Evolutionary conservation across 805 yeast species (phyloP).

Genomic region (Sugiyamaella qingdaonensis): DNA sequence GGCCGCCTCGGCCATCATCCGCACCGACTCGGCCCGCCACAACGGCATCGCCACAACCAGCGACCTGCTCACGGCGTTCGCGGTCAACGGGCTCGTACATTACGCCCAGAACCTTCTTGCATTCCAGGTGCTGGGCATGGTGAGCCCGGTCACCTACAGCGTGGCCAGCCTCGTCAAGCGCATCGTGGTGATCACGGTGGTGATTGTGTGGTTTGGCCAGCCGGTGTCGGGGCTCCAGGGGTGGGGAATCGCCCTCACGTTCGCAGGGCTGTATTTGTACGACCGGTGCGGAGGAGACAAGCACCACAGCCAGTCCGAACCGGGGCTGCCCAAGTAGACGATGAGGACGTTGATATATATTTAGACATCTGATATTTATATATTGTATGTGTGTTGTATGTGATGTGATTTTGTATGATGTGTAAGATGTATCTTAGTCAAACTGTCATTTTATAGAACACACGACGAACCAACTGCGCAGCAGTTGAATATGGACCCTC

Average conservation of each 20-base stretch:
- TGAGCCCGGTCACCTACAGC: constrained; percentile 81
- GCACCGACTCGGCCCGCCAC: neutral
- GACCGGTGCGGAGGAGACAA: constrained; percentile 39
- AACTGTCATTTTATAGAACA: too few species aligned
- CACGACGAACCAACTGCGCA: too few species aligned
- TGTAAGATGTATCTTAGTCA: too few species aligned
- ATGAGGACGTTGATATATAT: too few species aligned
- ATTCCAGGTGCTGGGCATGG: constrained; percentile 71
- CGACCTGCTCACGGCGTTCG: constrained; percentile 39
- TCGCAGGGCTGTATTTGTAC: constrained; percentile 38
- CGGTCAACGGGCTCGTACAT: constrained; percentile 70
- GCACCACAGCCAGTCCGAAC: constrained; percentile 15
- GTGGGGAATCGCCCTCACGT: constrained; percentile 40
- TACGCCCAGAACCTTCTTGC: constrained; percentile 77
- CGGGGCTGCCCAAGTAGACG: constrained; percentile 18
- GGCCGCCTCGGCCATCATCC: neutral
- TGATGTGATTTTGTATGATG: too few species aligned
- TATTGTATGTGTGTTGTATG: too few species aligned
- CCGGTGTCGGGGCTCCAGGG: constrained; percentile 35
- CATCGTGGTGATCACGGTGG: constrained; percentile 74
- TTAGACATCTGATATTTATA: too few species aligned
- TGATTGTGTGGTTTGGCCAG: constrained; percentile 62
- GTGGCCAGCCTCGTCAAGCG: constrained; percentile 86
- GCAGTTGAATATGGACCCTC: too few species aligned
- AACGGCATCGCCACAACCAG: constrained; percentile 31